Conservation (phyloP, 1,139 yeast species). For the Scheffersomyces parashehatae region DNA sequence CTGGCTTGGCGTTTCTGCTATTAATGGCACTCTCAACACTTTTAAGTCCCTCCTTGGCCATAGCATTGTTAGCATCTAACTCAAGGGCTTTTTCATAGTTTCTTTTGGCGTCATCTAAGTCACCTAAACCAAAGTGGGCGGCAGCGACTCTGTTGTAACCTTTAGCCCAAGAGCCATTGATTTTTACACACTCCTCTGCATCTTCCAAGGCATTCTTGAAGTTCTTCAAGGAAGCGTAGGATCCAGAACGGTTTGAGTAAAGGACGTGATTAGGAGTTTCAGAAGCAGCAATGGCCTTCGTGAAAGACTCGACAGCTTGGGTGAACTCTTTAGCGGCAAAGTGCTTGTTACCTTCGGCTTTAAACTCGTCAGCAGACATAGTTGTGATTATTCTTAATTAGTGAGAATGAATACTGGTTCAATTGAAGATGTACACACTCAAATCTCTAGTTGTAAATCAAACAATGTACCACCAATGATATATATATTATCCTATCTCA, state of each 20-base stretch:
- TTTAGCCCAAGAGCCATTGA: slow-evolving; percentile 88
- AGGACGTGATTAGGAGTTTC: slow-evolving; percentile 84
- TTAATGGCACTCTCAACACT: slow-evolving; percentile 62
- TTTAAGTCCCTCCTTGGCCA: slow-evolving; percentile 82
- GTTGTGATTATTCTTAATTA: neutral
- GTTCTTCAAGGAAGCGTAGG: slow-evolving; percentile 77
- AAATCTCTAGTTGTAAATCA: no score
- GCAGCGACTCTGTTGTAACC: slow-evolving; percentile 95
- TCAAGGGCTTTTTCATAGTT: slow-evolving; percentile 81
- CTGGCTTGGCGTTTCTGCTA: slow-evolving; percentile 53
- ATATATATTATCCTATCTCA: no score
- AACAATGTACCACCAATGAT: no score
- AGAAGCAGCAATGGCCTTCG: slow-evolving; percentile 87
- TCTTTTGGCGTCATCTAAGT: slow-evolving; percentile 66
- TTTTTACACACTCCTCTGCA: slow-evolving; percentile 77
- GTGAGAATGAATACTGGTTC: no score
- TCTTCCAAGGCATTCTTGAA: slow-evolving; percentile 76
- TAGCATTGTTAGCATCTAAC: slow-evolving; percentile 77
- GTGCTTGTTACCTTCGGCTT: slow-evolving; percentile 87
- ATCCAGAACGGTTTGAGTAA: slow-evolving; percentile 92
- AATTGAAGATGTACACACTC: no score
- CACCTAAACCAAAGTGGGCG: slow-evolving; percentile 84
- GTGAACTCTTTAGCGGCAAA: slow-evolving; percentile 84
- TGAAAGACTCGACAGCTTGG: slow-evolving; percentile 76
- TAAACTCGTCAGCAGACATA: slow-evolving; percentile 67